These are phyloP conservation scores for Leishmania aethiopica DNA, from an alignment of 208 protist species.

Conservation along the genomic window DNA sequence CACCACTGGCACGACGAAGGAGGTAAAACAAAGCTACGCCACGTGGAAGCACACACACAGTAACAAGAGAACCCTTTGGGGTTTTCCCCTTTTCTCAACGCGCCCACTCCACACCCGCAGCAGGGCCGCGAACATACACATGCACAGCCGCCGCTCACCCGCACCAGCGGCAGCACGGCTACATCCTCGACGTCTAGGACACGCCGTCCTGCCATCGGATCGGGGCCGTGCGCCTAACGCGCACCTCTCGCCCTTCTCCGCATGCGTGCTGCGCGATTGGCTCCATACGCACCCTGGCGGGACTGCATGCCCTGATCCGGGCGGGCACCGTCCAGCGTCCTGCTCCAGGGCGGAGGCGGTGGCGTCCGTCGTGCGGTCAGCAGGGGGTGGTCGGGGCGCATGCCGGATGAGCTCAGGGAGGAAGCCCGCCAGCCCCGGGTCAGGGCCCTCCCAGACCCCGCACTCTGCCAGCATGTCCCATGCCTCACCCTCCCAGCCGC, in stretches of 20 bases:
- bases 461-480: neutral
- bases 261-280: neutral
- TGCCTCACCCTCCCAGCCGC: neutral
- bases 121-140: neutral
- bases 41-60: neutral
- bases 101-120: neutral
- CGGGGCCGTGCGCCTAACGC: neutral
- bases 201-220: neutral
- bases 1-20: neutral
- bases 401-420: neutral
- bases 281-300: too few species aligned
- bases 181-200: neutral
- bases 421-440: neutral
- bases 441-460: neutral
- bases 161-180: neutral
- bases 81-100: neutral
- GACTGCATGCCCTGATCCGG: neutral
- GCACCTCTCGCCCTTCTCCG: neutral
- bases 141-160: neutral
- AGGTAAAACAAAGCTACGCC: neutral
- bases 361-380: neutral
- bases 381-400: neutral
- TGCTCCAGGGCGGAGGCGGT: neutral
- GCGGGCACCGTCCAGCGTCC: neutral
- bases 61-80: neutral